Conservation (phyloP, 2,329 filamentous ascomycete species). For the Pyricularia sp. region DNA sequence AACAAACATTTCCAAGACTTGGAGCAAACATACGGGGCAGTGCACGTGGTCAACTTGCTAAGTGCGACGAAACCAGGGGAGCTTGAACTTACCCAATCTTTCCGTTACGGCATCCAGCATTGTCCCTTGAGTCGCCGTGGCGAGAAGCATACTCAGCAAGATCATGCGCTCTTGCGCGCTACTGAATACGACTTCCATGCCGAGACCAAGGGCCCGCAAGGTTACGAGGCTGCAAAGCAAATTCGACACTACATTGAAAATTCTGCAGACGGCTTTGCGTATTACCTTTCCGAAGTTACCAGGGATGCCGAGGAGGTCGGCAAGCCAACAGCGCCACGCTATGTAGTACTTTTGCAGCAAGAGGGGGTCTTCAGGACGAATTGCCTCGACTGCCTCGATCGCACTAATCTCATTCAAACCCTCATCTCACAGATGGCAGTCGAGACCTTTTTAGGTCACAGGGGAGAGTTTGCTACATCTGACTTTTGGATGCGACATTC, state of each 20-base stretch:
- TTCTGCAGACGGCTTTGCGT: slow-evolving; percentile 82
- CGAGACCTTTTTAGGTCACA: slow-evolving; percentile 67
- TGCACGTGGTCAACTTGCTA: slow-evolving; percentile 89
- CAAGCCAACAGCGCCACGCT: slow-evolving; percentile 17
- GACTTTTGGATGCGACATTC: slow-evolving; percentile 92
- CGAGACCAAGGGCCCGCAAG: slow-evolving; percentile 72
- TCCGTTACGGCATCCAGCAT: slow-evolving; percentile 61
- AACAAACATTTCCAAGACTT: slow-evolving; percentile 89
- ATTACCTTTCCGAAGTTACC: slow-evolving; percentile 68
- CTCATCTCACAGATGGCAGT: slow-evolving; percentile 90
- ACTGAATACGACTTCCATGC: slow-evolving; percentile 97
- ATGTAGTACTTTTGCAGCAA: slow-evolving; percentile 70
- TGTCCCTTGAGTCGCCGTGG: slow-evolving; percentile 55
- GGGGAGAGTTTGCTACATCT: slow-evolving; percentile 51
- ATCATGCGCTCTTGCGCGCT: slow-evolving; percentile 62
- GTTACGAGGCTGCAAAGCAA: slow-evolving; percentile 80
- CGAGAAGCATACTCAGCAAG: slow-evolving; percentile 37
- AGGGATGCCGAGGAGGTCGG: slow-evolving; percentile 35
- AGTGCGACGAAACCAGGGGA: slow-evolving; percentile 81
- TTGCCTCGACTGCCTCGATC: slow-evolving; percentile 88
- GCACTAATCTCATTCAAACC: slow-evolving; percentile 91
- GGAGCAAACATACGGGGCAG: slow-evolving; percentile 73
- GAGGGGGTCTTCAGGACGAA: slow-evolving; percentile 95
- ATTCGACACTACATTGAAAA: slow-evolving; percentile 67
- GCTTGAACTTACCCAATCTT: slow-evolving; percentile 67